A percentile compares a stretch with the other conserved stretches of the same genome.
Evolutionary conservation across 2,329 filamentous ascomycete genomes (phyloP).

Genomic region (Sordariomycetes sp.): DNA sequence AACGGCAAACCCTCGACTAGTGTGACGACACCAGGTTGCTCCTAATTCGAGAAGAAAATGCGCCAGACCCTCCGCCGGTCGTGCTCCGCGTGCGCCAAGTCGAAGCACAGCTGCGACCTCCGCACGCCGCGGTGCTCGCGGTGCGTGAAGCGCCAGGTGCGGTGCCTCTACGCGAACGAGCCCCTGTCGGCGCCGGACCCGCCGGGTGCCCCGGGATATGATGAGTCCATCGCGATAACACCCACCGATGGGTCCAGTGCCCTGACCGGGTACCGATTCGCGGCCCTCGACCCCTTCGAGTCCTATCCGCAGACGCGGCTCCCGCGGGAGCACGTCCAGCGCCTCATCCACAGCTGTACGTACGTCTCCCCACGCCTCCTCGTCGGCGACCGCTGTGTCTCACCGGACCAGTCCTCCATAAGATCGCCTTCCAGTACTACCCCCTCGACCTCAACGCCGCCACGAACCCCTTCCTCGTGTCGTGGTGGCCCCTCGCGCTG

Average conservation of each 20-base stretch:
- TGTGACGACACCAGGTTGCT: not conserved
- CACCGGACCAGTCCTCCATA: conserved; percentile 34
- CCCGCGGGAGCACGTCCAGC: conserved; percentile 36
- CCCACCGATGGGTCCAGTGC: conserved; percentile 3
- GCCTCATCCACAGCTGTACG: conserved; percentile 45
- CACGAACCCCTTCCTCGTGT: conserved; percentile 47
- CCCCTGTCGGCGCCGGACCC: conserved; percentile 23
- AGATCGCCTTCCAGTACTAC: conserved; percentile 50
- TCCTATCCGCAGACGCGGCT: conserved; percentile 43
- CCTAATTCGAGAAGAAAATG: conserved; percentile 24
- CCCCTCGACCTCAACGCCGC: conserved; percentile 39
- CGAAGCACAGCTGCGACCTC: conserved; percentile 46
- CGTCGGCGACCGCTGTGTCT: conserved; percentile 7
- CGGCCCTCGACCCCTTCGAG: conserved; percentile 42
- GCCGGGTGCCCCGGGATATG: conserved; percentile 1
- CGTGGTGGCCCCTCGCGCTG: conserved; percentile 49
- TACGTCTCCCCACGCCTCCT: conserved; percentile 7
- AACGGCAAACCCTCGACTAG: not conserved
- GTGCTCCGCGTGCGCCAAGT: conserved; percentile 42
- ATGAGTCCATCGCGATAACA: not conserved
- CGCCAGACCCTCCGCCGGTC: conserved; percentile 45
- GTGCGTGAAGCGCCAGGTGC: conserved; percentile 34
- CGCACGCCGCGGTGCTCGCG: conserved; percentile 42
- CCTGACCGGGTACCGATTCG: conserved; percentile 14
- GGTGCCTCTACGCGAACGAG: conserved; percentile 43